phyloP scores from a whole-genome alignment of 2,329 filamentous ascomycete genomes.

The Ceratocystis harringtonii region DNA sequence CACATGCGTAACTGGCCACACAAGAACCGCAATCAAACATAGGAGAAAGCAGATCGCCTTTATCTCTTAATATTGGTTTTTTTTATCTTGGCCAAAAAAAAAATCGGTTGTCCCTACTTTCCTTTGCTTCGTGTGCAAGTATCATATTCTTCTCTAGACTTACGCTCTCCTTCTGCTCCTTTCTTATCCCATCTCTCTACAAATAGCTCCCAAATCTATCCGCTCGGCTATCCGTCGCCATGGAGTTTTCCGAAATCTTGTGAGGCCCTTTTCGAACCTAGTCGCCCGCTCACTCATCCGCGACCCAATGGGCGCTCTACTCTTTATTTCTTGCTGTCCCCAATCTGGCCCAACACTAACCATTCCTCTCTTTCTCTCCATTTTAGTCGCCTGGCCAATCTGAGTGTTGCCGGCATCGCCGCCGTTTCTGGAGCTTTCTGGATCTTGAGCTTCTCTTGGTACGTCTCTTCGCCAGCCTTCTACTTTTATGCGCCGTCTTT shows the following conservation, averaged over 20 bases:
- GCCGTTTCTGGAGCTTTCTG: conserved; percentile 66
- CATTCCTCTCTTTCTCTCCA: conserved; percentile 13
- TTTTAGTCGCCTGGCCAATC: conserved; percentile 79
- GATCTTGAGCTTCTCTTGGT: conserved; percentile 49
- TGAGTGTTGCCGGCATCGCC: conserved; percentile 76
- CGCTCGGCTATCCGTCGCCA: conserved; percentile 29
- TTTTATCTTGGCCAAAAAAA: background rate
- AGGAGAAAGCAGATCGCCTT: background rate
- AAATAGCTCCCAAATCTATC: background rate
- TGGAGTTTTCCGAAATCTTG: conserved; percentile 92
- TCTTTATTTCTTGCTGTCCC: too few relatives aligned
- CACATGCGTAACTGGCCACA: background rate
- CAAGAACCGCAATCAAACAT: background rate
- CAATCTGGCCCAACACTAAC: background rate
- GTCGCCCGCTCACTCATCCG: background rate
- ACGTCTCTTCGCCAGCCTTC: conserved; percentile 25
- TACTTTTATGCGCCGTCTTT: too few relatives aligned
- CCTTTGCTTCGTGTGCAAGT: too few relatives aligned
- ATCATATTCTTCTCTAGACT: too few relatives aligned
- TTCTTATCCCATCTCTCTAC: background rate
- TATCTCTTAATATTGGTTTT: background rate
- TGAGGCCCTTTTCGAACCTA: conserved; percentile 35
- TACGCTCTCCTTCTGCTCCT: background rate
- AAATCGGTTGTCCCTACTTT: too few relatives aligned
- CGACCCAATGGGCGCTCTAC: too few relatives aligned